Evolutionary conservation across 2,329 filamentous ascomycete species (phyloP).

Genomic region (Hymenoscyphus albidus): DNA sequence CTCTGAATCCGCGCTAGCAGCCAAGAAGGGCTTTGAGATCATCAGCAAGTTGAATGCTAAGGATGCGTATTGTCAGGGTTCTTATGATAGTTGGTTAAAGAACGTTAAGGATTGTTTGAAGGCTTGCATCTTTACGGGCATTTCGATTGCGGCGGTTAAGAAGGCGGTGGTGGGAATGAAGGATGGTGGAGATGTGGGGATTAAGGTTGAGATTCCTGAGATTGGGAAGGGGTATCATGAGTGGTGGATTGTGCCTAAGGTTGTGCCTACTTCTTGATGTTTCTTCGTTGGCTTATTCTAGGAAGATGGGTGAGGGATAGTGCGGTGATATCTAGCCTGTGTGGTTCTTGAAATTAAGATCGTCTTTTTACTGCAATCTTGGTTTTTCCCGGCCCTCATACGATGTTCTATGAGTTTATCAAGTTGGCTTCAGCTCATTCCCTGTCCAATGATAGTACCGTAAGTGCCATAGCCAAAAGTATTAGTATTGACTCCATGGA

Average conservation of each 20-base stretch:
- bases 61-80: conserved; percentile 53
- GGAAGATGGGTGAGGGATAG: too few species aligned
- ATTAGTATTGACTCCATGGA: too few species aligned
- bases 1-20: conserved; percentile 33
- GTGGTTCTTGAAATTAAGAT: too few species aligned
- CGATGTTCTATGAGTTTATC: too few species aligned
- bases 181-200: conserved; percentile 27
- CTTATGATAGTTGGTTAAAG: conserved; percentile 58
- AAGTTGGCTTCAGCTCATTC: too few species aligned
- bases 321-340: too few species aligned
- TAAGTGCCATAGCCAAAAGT: too few species aligned
- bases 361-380: too few species aligned
- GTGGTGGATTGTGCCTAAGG: conserved; percentile 60
- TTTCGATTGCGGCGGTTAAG: conserved; percentile 58
- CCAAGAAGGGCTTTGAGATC: conserved; percentile 53
- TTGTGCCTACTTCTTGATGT: conserved; percentile 16
- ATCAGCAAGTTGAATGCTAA: conserved; percentile 48
- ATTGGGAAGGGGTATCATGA: conserved; percentile 55
- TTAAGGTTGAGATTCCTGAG: conserved; percentile 50
- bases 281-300: background rate
- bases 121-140: conserved; percentile 66
- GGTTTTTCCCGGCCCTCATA: too few species aligned
- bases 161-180: conserved; percentile 47
- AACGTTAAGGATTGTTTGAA: conserved; percentile 59
- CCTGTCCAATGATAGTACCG: too few species aligned